Evolutionary conservation across 2,329 filamentous ascomycete genomes (phyloP), one percentile per base, ranked within the genome.

Genomic region (Fusarium liriodendri): DNA sequence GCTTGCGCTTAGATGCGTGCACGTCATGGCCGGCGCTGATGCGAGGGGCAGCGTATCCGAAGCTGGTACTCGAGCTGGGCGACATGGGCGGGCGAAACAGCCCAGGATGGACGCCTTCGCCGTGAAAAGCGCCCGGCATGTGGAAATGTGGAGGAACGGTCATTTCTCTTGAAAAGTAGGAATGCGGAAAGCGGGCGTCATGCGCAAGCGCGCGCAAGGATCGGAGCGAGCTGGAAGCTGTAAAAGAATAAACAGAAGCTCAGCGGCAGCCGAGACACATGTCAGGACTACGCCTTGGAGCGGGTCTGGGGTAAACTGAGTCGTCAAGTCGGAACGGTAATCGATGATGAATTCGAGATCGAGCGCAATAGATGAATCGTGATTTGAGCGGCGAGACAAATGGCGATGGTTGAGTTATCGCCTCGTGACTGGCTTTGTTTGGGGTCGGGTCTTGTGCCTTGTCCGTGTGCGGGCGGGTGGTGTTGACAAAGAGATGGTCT

Each of bases 41-140:
- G 35, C 62, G 67, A 38, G 76, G 69, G 22, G 70, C 62, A 35
- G 77, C 68, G 35, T 81, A 77, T n/a, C 86, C 77, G 66, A 85
- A 84, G 62, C 77, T 78, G 11, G 84, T 83, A 74, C 80, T 83
- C 58, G 84, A 82, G 62, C 79, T 78, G 29, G 85, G 83, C 9
- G 86, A 86, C 22, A 80, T 77, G 9, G 86, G 86, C 13, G 86
- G 85, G 66, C 85, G 84, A 70, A 87, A 87, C 35, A 88, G 80
- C 61, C 85, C 85, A 8, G 86, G 83, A 72, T 87, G 84, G 37
- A 85, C 79, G 75, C 82, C 80, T 45, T 83, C 81, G 58, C 75
- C 70, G 70, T 82, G 79, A 55, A 82, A 82, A 61, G 79, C 73
- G 45, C 81, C 81, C 18, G 81, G 81, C 80, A 83, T 82, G 65